Conservation (phyloP, 805 yeast genomes). For the Schizosaccharomyces cryophilus region DNA sequence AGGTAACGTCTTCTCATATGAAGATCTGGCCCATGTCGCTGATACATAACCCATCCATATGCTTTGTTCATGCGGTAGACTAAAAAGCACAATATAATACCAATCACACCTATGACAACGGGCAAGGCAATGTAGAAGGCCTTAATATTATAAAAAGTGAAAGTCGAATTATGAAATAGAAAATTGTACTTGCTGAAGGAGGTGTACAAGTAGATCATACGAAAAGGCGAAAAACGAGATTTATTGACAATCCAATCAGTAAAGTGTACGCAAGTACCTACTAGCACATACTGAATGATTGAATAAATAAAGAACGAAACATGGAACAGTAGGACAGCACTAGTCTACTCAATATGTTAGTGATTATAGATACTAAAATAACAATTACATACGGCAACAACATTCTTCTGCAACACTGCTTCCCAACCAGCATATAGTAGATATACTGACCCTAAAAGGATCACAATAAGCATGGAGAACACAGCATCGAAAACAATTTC, state of each 20-base stretch:
- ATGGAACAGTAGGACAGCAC: too few species aligned
- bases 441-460: not conserved
- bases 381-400: not conserved
- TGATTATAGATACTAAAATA: not conserved
- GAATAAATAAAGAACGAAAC: too few species aligned
- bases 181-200: not conserved
- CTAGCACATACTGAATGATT: too few species aligned
- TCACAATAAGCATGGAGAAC: not conserved
- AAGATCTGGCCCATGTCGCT: slow-evolving; percentile 24
- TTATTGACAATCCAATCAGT: slow-evolving; percentile 11
- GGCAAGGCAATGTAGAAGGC: slow-evolving; percentile 23
- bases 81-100: slow-evolving; percentile 14
- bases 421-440: not conserved
- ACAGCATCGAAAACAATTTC: not conserved
- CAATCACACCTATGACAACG: slow-evolving; percentile 18
- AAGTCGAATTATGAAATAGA: not conserved
- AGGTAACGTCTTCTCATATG: slow-evolving; percentile 17
- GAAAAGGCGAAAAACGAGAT: slow-evolving; percentile 9
- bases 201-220: not conserved
- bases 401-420: not conserved
- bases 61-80: slow-evolving; percentile 17
- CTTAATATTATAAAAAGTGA: slow-evolving; percentile 5
- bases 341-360: too few species aligned
- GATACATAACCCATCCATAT: slow-evolving; percentile 24
- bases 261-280: not conserved